Evolutionary conservation across 2,329 filamentous ascomycete genomes (phyloP), one percentile per base, ranked within the genome.

Genomic region (Magnaporthales sp.): DNA sequence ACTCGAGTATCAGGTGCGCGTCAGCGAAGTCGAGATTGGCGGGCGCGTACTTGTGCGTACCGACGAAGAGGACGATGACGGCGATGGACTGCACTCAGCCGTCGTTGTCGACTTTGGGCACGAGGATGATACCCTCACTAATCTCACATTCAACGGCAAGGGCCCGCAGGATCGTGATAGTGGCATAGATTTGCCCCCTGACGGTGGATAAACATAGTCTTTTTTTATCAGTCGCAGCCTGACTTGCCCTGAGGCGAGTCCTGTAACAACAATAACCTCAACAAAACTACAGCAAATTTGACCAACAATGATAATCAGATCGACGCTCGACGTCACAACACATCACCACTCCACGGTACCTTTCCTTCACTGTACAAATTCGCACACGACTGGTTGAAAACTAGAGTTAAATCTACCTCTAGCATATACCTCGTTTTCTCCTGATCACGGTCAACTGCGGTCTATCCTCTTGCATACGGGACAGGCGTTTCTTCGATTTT

Each of bases 11-110:
- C 84, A 86, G 67, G 91, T 97, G 29, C 85, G 85, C 31, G 86
- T 91, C 9, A 91, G 88, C 70, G 94, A 98, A 73, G 83, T 96
- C 38, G 86, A 91, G 72, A 80, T 97, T 3, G 92, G 93, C 13
- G 93, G 93, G 0, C 86, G 92, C 26, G 90, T 97, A 1, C 81
- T 97, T 3, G 82, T 85, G 10, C 80, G 83, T 0, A 82, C 84
- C 0, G 91, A 94, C 69, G 90, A 93, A 63, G 78, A 87, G 5
- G 80, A 84, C 11, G 74, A 75, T 24, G 75, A 74, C 8, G 75
- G 74, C n/a, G 67, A 69, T 24, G 68, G 69, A n/a, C 70, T 70
- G 38, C 64, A 68, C 24, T 11, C 54, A 26, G 68, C 66, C 31
- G 62, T 61, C 27, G 66, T 60, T 13, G 60, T 67, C 15, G 67